Evolutionary conservation across 1,139 yeast genomes (phyloP), one percentile per base, ranked within the genome.

Genomic region (Scheffersomyces stambukii): DNA sequence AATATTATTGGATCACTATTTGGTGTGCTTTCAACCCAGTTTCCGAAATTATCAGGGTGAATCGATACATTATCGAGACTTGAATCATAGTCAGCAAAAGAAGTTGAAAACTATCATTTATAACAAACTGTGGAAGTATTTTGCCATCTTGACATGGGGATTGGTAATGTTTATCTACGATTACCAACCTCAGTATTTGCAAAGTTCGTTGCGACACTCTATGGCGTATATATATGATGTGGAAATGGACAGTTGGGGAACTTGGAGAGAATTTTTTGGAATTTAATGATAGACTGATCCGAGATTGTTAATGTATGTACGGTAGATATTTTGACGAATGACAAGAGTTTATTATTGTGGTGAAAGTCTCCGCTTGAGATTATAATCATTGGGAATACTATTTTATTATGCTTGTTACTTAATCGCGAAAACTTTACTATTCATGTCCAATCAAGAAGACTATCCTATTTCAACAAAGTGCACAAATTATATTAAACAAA

Each of bases 141-240:
- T 79, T 49, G 81, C 89, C 2, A 75, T 81, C n/a, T 38, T 77
- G 6, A 66, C 79, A 7, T 83, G 94, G 94, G 93, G 80, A 0
- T 52, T 74, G 28, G 85, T 82, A 28, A 81, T 83, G 91, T 66
- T 73, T 44, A 64, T 83, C 31, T 82, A 80, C 54, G 72, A 80
- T 37, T 62, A 63, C 37, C 81, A 81, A 39, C 81, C 83, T 6
- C 69, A 68, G 29, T 70, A 72, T 43, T 62, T 83, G 32, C 91
- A 82, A 47, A 67, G 73, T 34, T 75, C 85, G 4, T 62, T 83
- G 64, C 68, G 81, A 42, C 77, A 75, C 41, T 75, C 84, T 31
- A 77, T 83, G 85, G 75, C 77, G 29, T 81, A 77, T 46, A 74
- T 82, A 25, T 82, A 82, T 46, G 81, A 80, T 27, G 73, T 64